A percentile compares a stretch with the other conserved stretches of the same genome.
These are phyloP conservation scores for Penicillium mononematosum DNA, from an alignment of 495 filamentous ascomycete species.

Conservation along the genomic window DNA sequence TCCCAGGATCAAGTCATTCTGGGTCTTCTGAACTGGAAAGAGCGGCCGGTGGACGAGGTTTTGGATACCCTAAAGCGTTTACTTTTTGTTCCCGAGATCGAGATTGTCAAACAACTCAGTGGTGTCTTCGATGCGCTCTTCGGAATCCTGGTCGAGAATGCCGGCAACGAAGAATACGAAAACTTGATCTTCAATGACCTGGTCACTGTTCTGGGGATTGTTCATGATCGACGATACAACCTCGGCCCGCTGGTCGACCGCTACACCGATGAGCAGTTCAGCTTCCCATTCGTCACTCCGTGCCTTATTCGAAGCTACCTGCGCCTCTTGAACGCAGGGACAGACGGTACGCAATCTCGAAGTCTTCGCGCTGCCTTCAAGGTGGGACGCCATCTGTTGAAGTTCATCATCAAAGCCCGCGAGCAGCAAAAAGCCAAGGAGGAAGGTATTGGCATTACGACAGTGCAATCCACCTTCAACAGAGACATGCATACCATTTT, in stretches of 20 bases:
- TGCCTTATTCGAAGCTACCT: slow-evolving; percentile 87
- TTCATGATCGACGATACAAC: slow-evolving; percentile 92
- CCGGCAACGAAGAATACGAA: slow-evolving; percentile 86
- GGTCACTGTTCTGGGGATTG: slow-evolving; percentile 86
- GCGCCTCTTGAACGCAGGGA: slow-evolving; percentile 72
- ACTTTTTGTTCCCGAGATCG: slow-evolving; percentile 93
- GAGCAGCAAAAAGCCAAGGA: slow-evolving; percentile 87
- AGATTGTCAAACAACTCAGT: slow-evolving; percentile 88
- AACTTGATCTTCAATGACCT: slow-evolving; percentile 89
- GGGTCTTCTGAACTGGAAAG: slow-evolving; percentile 81
- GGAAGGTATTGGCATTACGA: slow-evolving; percentile 83
- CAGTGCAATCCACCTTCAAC: slow-evolving; percentile 71
- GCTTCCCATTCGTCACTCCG: slow-evolving; percentile 91
- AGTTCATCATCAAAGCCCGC: slow-evolving; percentile 89
- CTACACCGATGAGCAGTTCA: slow-evolving; percentile 86
- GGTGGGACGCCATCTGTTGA: slow-evolving; percentile 87
- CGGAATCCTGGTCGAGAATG: slow-evolving; percentile 81
- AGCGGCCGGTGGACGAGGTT: slow-evolving; percentile 66
- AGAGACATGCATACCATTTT: slow-evolving; percentile 84
- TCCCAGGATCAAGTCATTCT: slow-evolving; percentile 90
- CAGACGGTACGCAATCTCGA: slow-evolving; percentile 75
- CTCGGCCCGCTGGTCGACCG: slow-evolving; percentile 84
- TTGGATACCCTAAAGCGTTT: slow-evolving; percentile 74
- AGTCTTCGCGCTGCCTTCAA: slow-evolving; percentile 91
- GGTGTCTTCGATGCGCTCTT: slow-evolving; percentile 94